These are phyloP conservation scores for Collybia nuda DNA, from an alignment of 768 basidiomycete genomes.

Conservation along the genomic window DNA sequence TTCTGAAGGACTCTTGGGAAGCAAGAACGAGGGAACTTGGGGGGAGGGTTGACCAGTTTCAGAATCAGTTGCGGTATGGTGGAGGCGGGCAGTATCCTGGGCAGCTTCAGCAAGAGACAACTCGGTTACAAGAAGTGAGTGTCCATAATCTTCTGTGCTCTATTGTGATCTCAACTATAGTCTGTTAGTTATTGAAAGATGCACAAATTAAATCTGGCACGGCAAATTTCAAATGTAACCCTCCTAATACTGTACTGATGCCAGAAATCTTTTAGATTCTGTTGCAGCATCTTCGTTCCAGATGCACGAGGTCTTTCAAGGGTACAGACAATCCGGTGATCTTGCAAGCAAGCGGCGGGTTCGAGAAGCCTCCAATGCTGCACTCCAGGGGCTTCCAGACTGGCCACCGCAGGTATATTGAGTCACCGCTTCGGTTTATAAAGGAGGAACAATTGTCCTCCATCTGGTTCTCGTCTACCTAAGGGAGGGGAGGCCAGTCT, in stretches of 20 bases:
- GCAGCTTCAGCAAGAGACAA: conserved; percentile 55
- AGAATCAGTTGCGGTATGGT: conserved; percentile 43
- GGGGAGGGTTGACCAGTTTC: conserved; percentile 41
- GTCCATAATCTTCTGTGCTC: background rate
- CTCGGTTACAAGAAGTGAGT: conserved; percentile 60
- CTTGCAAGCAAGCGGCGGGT: conserved; percentile 71
- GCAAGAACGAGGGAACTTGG: conserved; percentile 55
- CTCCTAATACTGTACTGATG: background rate
- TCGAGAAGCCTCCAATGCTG: conserved; percentile 77
- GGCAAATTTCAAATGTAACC: conserved; percentile 12
- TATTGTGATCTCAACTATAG: conserved; percentile 3
- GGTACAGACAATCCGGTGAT: conserved; percentile 76
- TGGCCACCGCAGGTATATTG: conserved; percentile 56
- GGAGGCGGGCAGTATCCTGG: conserved; percentile 43
- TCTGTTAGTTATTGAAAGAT: conserved; percentile 50
- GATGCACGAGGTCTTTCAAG: conserved; percentile 69
- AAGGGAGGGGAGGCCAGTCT: background rate
- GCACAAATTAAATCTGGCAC: conserved; percentile 52
- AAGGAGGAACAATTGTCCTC: background rate
- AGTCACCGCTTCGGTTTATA: conserved; percentile 1
- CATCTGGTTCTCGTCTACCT: too few relatives aligned
- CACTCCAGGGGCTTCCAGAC: conserved; percentile 68
- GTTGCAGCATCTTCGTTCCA: conserved; percentile 73
- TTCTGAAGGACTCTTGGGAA: conserved; percentile 67
- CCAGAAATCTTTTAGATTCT: conserved; percentile 41